Evolutionary conservation across 2,329 filamentous ascomycete genomes (phyloP).

Genomic region (Penicillium concentricum): DNA sequence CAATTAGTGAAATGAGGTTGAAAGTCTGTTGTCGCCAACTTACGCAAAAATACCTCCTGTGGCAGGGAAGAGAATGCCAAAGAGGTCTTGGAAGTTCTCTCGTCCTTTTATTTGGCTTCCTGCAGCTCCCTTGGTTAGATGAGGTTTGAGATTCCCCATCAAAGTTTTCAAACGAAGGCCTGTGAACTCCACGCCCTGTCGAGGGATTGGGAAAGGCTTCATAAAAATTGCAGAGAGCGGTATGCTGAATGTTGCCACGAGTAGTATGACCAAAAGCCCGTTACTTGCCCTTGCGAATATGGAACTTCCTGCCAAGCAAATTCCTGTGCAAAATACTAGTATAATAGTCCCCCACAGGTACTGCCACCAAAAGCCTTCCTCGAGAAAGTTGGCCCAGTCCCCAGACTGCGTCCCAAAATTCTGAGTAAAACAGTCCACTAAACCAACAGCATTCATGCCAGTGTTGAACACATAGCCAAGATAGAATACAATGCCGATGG

Average conservation of each 20-base stretch:
- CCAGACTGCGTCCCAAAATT: constrained; percentile 65
- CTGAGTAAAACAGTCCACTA: constrained; percentile 77
- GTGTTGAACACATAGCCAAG: constrained; percentile 87
- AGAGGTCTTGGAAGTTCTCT: constrained; percentile 75
- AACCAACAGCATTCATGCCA: constrained; percentile 80
- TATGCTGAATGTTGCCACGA: constrained; percentile 75
- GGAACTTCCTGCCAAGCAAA: constrained; percentile 76
- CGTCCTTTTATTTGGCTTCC: constrained; percentile 62
- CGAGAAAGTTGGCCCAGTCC: constrained; percentile 60
- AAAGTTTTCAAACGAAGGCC: constrained; percentile 71
- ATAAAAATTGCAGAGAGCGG: constrained; percentile 72
- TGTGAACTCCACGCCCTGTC: constrained; percentile 70
- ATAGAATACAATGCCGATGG: constrained; percentile 85
- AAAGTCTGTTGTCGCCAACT: constrained; percentile 31
- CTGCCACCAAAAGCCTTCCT: constrained; percentile 71
- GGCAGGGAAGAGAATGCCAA: constrained; percentile 80
- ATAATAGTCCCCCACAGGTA: constrained; percentile 75
- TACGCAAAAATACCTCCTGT: constrained; percentile 61
- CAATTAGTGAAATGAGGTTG: constrained; percentile 53
- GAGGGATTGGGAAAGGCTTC: constrained; percentile 64
- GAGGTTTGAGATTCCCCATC: constrained; percentile 69
- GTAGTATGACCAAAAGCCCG: constrained; percentile 67
- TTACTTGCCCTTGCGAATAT: constrained; percentile 81
- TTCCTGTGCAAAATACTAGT: constrained; percentile 67
- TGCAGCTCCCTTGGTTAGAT: constrained; percentile 60